Evolutionary conservation across 2,329 filamentous ascomycete genomes (phyloP), one percentile per base, ranked within the genome.

Genomic region (Epichloe sp.): DNA sequence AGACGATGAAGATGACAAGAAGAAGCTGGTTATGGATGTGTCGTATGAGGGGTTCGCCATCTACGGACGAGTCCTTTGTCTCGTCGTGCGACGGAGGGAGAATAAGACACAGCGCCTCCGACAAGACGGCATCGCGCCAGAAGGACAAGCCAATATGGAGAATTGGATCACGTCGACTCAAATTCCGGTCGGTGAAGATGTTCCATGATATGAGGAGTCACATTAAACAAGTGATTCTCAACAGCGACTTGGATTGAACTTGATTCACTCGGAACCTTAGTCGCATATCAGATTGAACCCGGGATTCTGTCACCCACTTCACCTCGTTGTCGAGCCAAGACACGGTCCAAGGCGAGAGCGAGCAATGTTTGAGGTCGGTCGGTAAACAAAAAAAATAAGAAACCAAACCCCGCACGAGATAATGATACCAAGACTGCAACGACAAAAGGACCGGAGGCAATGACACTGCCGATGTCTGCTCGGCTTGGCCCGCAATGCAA

Each of bases 41-140:
- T 83, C 82, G 14, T 98, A 97, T 68, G 89, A 97, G 61, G 91
- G 93, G 8, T 97, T 97, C 69, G 87, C 85, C 60, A 96, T 98
- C 62, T 95, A 95, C 69, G 89, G 93, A 11, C 85, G 88, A 58
- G 88, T 95, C 45, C 73, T 98, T 26, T 97, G 90, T 67, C 75
- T 98, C 53, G 85, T 98, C 8, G 83, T 98, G 61, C 83, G 82
- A 66, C 86, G 85, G 64, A 82, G 85, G 54, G 84, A 82, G 56
- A 76, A 68, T 57, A 76, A 69, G 57, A 64, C 66, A 45, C 66
- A 60, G 52, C 66, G 62, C 49, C 55, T 63, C 51, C 55, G 62
- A 51, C 56, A 55, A 47, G 62, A 62, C 52, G 60, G 57, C 48
- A 59, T 58, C 42, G 56, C 57, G 50, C 67, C 71, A 11, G 71